These are phyloP conservation scores for Suhomyces coccinellae DNA, from an alignment of 1,139 yeast genomes.

Conservation along the genomic window DNA sequence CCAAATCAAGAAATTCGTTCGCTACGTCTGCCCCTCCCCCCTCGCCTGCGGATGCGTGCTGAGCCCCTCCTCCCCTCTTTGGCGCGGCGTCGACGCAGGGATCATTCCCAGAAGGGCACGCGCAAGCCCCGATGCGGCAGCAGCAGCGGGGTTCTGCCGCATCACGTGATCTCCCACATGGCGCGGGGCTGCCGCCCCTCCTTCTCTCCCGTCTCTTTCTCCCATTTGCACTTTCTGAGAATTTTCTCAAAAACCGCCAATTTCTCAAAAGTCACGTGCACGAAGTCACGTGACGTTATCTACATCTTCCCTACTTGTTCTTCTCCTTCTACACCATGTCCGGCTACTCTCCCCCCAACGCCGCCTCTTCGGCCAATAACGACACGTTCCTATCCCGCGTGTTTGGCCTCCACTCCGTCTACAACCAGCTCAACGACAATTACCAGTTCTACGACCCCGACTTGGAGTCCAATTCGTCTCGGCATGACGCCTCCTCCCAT, in stretches of 20 bases:
- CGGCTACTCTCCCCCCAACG: conserved; percentile 6
- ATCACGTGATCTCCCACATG: neutral
- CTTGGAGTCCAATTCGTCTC: conserved; percentile 17
- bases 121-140: neutral
- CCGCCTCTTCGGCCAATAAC: conserved; percentile 18
- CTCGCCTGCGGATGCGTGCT: neutral
- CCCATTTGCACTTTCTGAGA: neutral
- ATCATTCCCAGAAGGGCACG: neutral
- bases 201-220: neutral
- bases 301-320: neutral
- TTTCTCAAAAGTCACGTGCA: neutral
- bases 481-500: neutral
- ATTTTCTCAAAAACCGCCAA: neutral
- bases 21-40: neutral
- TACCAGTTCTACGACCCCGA: conserved; percentile 44
- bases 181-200: neutral
- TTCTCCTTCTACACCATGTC: conserved; percentile 3
- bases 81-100: conserved; percentile 1
- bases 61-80: neutral
- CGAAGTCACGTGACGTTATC: conserved; percentile 1
- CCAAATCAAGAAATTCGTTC: too few relatives aligned
- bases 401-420: conserved; percentile 54
- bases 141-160: neutral
- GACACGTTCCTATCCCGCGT: conserved; percentile 60
- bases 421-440: conserved; percentile 42